Conservation (phyloP, 768 basidiomycete genomes). For the Suillus lakei region DNA sequence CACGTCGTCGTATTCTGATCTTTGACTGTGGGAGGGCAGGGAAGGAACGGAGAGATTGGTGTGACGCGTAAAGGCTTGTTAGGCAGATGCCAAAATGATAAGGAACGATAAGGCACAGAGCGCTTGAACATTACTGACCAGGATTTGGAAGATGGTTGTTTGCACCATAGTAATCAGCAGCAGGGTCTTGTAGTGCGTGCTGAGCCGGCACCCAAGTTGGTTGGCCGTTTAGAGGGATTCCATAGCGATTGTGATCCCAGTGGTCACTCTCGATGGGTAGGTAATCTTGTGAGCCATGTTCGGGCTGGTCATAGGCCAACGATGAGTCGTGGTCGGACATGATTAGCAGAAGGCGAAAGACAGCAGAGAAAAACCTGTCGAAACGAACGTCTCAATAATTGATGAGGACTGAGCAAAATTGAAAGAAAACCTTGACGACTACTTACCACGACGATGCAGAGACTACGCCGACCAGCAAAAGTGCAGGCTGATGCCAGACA, state of each 20-base stretch:
- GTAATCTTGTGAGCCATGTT: constrained; percentile 18
- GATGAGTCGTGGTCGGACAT: constrained; percentile 29
- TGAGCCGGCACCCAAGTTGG: constrained; percentile 13
- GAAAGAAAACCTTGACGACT: neutral
- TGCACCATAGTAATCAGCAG: constrained; percentile 22
- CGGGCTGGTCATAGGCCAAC: constrained; percentile 34
- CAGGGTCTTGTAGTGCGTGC: constrained; percentile 11
- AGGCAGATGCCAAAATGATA: constrained; percentile 14
- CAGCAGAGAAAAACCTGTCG: constrained; percentile 1
- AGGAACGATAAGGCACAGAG: constrained; percentile 1
- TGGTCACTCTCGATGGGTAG: neutral
- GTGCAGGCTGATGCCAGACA: neutral
- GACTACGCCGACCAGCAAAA: neutral
- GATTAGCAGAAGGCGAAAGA: constrained; percentile 6
- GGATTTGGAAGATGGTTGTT: constrained; percentile 8
- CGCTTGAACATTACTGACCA: constrained; percentile 23
- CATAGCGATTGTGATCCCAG: neutral
- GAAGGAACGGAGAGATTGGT: constrained; percentile 54
- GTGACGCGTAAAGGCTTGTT: constrained; percentile 44
- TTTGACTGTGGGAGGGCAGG: constrained; percentile 42
- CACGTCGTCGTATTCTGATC: constrained; percentile 34
- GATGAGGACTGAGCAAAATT: neutral
- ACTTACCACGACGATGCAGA: neutral
- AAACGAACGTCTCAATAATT: neutral
- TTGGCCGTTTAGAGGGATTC: constrained; percentile 12